A percentile compares a stretch with the other conserved stretches of the same genome.
Conservation (phyloP, 768 basidiomycete species). For the Lactarius tabidus region DNA sequence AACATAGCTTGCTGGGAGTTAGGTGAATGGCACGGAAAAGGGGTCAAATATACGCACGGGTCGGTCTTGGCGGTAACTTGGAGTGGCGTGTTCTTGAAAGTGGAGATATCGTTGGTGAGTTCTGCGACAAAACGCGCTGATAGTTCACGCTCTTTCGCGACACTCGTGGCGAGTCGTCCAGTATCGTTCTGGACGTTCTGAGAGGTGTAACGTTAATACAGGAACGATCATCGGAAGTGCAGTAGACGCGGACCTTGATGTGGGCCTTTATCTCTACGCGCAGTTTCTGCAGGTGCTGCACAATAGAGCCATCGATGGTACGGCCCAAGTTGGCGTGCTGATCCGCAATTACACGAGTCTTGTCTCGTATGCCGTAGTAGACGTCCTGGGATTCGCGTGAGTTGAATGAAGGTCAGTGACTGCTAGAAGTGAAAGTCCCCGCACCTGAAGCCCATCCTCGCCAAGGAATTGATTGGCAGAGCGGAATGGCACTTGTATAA, state of each 20-base stretch:
- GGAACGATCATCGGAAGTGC: background rate
- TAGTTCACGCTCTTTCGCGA: slow-evolving; percentile 89
- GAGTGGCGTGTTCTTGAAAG: slow-evolving; percentile 95
- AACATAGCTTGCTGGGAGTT: slow-evolving; percentile 47
- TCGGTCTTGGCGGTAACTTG: slow-evolving; percentile 72
- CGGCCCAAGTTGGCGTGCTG: slow-evolving; percentile 95
- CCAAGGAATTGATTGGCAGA: slow-evolving; percentile 97
- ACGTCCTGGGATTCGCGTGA: slow-evolving; percentile 56
- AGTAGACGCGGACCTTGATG: slow-evolving; percentile 61
- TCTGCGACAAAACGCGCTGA: slow-evolving; percentile 85
- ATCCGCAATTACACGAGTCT: slow-evolving; percentile 89
- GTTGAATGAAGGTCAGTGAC: background rate
- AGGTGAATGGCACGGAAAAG: slow-evolving; percentile 13
- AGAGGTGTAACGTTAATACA: background rate
- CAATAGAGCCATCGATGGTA: slow-evolving; percentile 95
- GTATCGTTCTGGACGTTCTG: slow-evolving; percentile 95
- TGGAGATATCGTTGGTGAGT: slow-evolving; percentile 79
- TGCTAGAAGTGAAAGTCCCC: slow-evolving; percentile 19
- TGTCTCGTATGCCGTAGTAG: slow-evolving; percentile 90
- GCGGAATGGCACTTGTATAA: slow-evolving; percentile 96
- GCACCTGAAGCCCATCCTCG: slow-evolving; percentile 88
- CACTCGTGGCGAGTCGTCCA: slow-evolving; percentile 82
- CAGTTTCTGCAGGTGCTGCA: slow-evolving; percentile 97
- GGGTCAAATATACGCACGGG: slow-evolving; percentile 55
- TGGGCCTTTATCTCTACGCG: slow-evolving; percentile 94